Conservation (phyloP, 1,284 basidiomycete genomes). For the Psilocybe mexicana region DNA sequence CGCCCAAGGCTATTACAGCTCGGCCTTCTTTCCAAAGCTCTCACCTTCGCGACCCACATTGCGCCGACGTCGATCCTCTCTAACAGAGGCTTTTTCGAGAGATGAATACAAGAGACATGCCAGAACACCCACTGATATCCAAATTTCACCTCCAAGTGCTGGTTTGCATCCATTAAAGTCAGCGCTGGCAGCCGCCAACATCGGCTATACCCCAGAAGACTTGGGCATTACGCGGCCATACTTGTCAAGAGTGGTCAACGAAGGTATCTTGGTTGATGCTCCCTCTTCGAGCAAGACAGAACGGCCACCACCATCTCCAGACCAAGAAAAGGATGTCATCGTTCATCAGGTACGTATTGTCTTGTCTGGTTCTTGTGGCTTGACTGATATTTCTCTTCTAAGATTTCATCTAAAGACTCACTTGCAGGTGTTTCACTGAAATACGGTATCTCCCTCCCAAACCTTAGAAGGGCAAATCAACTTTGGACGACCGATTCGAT, state of each 20-base stretch:
- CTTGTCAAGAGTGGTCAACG: slow-evolving; percentile 41
- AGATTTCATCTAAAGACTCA: slow-evolving; percentile 77
- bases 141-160: slow-evolving; percentile 29
- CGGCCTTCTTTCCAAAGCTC: slow-evolving; percentile 24
- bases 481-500: slow-evolving; percentile 90
- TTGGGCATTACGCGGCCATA: slow-evolving; percentile 45
- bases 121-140: slow-evolving; percentile 31
- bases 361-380: background rate
- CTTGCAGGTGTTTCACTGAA: slow-evolving; percentile 83
- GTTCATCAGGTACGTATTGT: slow-evolving; percentile 50
- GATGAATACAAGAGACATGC: slow-evolving; percentile 25
- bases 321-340: slow-evolving; percentile 49
- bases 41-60: slow-evolving; percentile 16
- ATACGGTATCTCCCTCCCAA: slow-evolving; percentile 81
- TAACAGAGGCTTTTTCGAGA: slow-evolving; percentile 16
- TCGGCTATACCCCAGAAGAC: slow-evolving; percentile 26
- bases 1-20: slow-evolving; percentile 25
- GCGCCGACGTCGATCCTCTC: slow-evolving; percentile 23
- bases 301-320: slow-evolving; percentile 15
- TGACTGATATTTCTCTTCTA: background rate
- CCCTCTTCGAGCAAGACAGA: slow-evolving; percentile 21
- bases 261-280: slow-evolving; percentile 32
- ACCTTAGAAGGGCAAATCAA: slow-evolving; percentile 85
- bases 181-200: slow-evolving; percentile 20
- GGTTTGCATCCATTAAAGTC: slow-evolving; percentile 34